phyloP scores from a whole-genome alignment of 1,139 yeast species.

The Suzukiozyma palmioleophila region DNA sequence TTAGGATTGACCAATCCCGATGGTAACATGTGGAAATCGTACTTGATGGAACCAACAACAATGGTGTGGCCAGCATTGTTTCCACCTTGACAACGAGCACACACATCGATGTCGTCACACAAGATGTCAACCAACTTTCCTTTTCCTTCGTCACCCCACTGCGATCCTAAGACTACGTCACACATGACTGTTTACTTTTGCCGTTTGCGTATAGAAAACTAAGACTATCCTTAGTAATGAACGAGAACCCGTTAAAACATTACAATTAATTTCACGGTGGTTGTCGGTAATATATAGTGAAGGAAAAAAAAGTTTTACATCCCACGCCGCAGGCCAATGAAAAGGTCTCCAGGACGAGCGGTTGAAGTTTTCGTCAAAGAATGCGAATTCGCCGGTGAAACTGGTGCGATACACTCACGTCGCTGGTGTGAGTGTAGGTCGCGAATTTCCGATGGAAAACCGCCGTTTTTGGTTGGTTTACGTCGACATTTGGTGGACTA shows the following conservation, averaged over 20 bases:
- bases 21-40: conserved; percentile 98
- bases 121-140: conserved; percentile 94
- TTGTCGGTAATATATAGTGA: neutral
- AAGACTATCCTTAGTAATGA: conserved; percentile 4
- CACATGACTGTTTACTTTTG: conserved; percentile 45
- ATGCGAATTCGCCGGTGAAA: too few relatives aligned
- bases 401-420: too few relatives aligned
- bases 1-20: conserved; percentile 93
- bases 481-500: too few relatives aligned
- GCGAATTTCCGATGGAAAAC: too few relatives aligned
- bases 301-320: neutral
- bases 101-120: conserved; percentile 90
- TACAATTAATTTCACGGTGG: neutral
- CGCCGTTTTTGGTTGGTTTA: too few relatives aligned
- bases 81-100: conserved; percentile 99
- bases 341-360: neutral
- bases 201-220: neutral
- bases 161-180: conserved; percentile 94
- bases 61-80: conserved; percentile 99
- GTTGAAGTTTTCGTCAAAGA: too few relatives aligned
- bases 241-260: conserved; percentile 5
- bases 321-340: conserved; percentile 1
- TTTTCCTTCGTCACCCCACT: conserved; percentile 99
- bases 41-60: conserved; percentile 81
- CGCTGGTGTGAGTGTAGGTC: too few relatives aligned